phyloP scores from a whole-genome alignment of 345 rosid species.

The Corchorus olitorius region DNA sequence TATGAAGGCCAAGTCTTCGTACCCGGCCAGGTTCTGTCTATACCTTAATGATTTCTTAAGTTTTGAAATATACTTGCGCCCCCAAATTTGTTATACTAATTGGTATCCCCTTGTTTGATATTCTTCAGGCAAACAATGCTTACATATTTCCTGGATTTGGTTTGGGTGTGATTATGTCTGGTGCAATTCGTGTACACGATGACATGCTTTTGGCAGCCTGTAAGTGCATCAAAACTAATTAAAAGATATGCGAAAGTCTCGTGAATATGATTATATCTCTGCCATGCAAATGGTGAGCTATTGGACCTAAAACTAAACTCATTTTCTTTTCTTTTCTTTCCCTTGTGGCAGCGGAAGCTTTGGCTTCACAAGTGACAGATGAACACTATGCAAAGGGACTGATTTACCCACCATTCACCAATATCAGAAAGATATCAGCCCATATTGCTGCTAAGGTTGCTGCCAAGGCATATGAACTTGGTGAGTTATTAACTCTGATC shows the following conservation, averaged over 20 bases:
- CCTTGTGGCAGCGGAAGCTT: constrained; percentile 73
- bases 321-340: neutral
- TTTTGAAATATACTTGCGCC: neutral
- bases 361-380: constrained; percentile 76
- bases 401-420: constrained; percentile 89
- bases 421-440: constrained; percentile 90
- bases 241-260: neutral
- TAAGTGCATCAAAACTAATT: constrained; percentile 41
- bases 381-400: constrained; percentile 73
- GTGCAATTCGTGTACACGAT: constrained; percentile 87
- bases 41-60: constrained; percentile 8
- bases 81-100: neutral
- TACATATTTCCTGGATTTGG: constrained; percentile 96
- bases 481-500: constrained; percentile 39
- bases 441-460: constrained; percentile 87
- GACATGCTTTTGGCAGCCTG: constrained; percentile 99
- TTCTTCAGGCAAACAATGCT: constrained; percentile 89
- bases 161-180: constrained; percentile 86
- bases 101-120: constrained; percentile 1
- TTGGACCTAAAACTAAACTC: neutral
- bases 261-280: neutral
- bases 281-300: neutral
- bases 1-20: constrained; percentile 59
- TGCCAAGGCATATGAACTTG: constrained; percentile 89
- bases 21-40: constrained; percentile 79